Evolutionary conservation across 257 asterid genomes (phyloP), one percentile per base, ranked within the genome.

Genomic region (Penstemon barbatus): DNA sequence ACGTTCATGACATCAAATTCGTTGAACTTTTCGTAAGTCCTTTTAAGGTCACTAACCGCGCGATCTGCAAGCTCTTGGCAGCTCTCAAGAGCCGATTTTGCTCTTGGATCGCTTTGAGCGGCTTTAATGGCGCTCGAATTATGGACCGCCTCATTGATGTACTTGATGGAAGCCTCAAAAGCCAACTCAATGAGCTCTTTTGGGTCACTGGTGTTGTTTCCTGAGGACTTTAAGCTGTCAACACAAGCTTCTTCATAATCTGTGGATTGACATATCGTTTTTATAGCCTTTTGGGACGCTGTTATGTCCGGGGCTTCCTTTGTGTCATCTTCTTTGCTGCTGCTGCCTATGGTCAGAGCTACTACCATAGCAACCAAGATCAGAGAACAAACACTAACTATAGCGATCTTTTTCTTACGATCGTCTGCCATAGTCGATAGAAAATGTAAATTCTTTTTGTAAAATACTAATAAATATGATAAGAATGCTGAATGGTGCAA

Each of bases 101-200:
- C 72, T 41, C 84, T 71, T 0, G 92, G 85, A 11, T 90, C 89
- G 0, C 59, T 49, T 57, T 82, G 73, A 0, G 77, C 69, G 6
- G 84, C 70, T 7, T 66, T 19, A 25, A 90, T 46, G 7, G 74
- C 41, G 0, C 80, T 66, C 4, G 97, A 87, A 2, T 84, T 90
- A 9, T 59, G 25, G 8, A 71, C 73, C 0, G 92, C 92, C 4
- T 71, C 73, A 0, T 57, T 70, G 8, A 93, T 38, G 55, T 69
- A 8, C 5, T 69, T 37, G 5, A 82, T 78, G 13, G 96, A 78
- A 0, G 69, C 82, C 45, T 74, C 57, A 57, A 90, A 87, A 3
- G 92, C 90, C 4, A 70, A 69, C 74, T 77, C 75, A 8, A 90
- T 82, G 48, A 93, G 92, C 18, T 87, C 84, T 51, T 84, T 87